phyloP scores from a whole-genome alignment of 768 basidiomycete species.

The Termitomyces sp. region DNA sequence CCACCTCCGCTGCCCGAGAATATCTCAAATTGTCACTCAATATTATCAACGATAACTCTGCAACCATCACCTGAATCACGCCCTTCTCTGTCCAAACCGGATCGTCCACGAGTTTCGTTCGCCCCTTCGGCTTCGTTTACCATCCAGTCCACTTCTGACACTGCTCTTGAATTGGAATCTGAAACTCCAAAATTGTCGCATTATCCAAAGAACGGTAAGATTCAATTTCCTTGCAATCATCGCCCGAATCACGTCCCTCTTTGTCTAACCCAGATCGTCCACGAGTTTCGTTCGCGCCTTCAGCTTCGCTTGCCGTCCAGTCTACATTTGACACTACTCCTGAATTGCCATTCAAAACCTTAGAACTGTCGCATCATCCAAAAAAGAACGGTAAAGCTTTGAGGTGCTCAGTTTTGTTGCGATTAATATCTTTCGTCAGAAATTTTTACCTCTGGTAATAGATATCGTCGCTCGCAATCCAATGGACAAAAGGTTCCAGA shows the following conservation, averaged over 20 bases:
- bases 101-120: constrained; percentile 13
- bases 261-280: constrained; percentile 2
- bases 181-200: background rate
- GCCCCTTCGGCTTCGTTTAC: constrained; percentile 8
- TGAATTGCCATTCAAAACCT: background rate
- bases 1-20: background rate
- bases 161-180: background rate
- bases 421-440: background rate
- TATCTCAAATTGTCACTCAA: background rate
- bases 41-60: background rate
- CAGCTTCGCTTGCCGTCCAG: constrained; percentile 1
- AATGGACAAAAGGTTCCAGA: background rate
- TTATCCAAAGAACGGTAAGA: too few species aligned
- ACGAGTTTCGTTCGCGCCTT: constrained; percentile 13
- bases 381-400: constrained; percentile 4
- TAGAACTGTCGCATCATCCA: background rate
- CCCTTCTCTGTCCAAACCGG: background rate
- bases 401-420: background rate
- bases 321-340: background rate
- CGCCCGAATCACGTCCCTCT: background rate
- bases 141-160: background rate
- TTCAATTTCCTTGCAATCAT: too few species aligned
- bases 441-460: background rate
- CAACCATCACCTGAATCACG: background rate
- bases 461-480: background rate